These are phyloP conservation scores for Globisporangium abappressorium DNA, from an alignment of 352 stramenopile species.

Conservation along the genomic window DNA sequence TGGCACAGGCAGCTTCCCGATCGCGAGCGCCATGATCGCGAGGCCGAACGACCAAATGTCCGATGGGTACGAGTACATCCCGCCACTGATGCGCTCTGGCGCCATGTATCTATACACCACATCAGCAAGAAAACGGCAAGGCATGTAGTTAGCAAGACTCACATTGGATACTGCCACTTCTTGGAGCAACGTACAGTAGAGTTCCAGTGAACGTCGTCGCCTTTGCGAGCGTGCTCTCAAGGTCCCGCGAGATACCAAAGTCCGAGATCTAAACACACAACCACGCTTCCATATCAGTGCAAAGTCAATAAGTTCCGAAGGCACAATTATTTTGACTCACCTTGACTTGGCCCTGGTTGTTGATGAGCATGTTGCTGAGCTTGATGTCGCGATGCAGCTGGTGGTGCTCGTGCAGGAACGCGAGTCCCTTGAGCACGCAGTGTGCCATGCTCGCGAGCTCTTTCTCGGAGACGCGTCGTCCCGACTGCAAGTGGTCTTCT, in stretches of 20 bases:
- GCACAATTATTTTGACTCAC: conserved; percentile 15
- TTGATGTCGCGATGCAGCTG: conserved; percentile 95
- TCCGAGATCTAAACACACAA: conserved; percentile 59
- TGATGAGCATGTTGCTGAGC: conserved; percentile 94
- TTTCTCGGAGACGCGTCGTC: conserved; percentile 48
- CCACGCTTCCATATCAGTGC: not conserved
- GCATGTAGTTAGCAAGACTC: not conserved
- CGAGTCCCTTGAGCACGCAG: conserved; percentile 78
- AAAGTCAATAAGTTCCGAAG: not conserved
- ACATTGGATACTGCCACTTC: not conserved
- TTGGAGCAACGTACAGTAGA: conserved; percentile 47
- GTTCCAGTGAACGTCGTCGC: conserved; percentile 91
- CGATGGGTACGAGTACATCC: conserved; percentile 85
- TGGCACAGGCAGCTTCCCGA: conserved; percentile 83
- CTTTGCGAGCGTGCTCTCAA: conserved; percentile 84
- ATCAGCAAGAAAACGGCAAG: not conserved
- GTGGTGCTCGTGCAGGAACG: conserved; percentile 87
- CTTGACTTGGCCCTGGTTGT: conserved; percentile 74
- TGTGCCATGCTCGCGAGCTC: conserved; percentile 80
- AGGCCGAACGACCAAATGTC: conserved; percentile 85
- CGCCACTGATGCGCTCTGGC: conserved; percentile 90
- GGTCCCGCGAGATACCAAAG: conserved; percentile 79
- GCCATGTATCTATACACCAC: conserved; percentile 81
- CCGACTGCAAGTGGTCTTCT: conserved; percentile 65
- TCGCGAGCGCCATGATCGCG: conserved; percentile 80